Conservation (phyloP, 1,139 yeast genomes). For the Saccharomyces hybrid region DNA sequence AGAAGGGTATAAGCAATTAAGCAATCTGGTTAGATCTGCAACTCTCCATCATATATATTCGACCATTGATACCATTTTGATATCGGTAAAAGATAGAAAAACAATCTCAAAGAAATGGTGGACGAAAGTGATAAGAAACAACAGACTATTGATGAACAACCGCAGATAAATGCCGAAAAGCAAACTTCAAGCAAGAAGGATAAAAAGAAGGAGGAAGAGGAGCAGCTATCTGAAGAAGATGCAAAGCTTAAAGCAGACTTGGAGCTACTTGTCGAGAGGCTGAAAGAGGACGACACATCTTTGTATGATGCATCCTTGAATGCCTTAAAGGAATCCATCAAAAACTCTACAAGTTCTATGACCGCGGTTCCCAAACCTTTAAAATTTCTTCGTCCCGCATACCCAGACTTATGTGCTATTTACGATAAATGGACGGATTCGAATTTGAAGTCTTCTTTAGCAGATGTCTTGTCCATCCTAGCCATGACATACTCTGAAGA, state of each 20-base stretch:
- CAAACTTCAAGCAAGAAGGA: conserved; percentile 7
- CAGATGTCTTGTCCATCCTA: conserved; percentile 85
- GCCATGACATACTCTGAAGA: conserved; percentile 93
- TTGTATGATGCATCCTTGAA: conserved; percentile 54
- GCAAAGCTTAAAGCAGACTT: conserved; percentile 79
- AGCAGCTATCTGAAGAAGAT: conserved; percentile 91
- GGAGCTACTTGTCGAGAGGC: conserved; percentile 76
- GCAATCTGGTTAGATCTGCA: not conserved
- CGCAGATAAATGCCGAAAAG: conserved; percentile 1
- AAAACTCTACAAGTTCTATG: conserved; percentile 95
- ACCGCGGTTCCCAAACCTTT: conserved; percentile 98
- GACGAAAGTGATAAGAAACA: not conserved
- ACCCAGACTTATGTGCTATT: conserved; percentile 53
- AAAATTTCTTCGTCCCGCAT: conserved; percentile 87
- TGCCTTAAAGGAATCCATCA: conserved; percentile 66
- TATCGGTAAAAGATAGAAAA: not conserved
- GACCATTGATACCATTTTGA: too few species aligned
- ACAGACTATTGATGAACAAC: not conserved
- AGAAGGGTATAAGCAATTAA: not conserved
- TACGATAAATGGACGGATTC: conserved; percentile 59
- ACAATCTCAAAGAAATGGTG: not conserved
- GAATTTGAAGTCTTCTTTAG: conserved; percentile 41
- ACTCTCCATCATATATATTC: not conserved
- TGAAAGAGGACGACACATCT: conserved; percentile 44
- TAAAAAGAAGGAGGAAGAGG: conserved; percentile 41